Conservation (phyloP, 2,329 filamentous ascomycete genomes). For the Sporothrix sp. region DNA sequence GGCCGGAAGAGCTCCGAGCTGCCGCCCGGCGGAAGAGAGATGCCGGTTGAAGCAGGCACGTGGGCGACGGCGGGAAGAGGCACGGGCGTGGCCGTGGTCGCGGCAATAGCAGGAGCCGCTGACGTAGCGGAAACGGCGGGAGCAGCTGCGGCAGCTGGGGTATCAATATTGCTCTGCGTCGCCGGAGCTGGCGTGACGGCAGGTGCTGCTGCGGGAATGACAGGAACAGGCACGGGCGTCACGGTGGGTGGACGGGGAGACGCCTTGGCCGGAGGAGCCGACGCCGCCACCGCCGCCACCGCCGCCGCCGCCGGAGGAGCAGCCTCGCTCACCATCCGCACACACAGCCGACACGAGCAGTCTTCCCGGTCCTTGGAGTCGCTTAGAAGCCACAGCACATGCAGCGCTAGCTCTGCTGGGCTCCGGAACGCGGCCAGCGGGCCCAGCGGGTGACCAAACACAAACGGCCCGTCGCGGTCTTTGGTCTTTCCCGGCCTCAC, state of each 20-base stretch:
- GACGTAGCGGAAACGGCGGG: neutral
- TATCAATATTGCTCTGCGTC: too few relatives aligned
- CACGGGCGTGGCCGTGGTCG: neutral
- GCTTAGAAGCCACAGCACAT: slow-evolving; percentile 43
- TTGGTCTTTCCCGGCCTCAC: slow-evolving; percentile 15
- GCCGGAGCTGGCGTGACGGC: neutral
- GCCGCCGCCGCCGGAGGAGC: neutral
- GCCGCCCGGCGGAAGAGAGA: neutral
- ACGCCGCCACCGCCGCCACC: neutral
- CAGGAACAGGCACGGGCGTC: slow-evolving; percentile 2
- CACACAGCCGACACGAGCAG: slow-evolving; percentile 42
- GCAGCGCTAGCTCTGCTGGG: slow-evolving; percentile 43
- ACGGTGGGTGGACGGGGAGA: neutral
- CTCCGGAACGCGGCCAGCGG: slow-evolving; percentile 32
- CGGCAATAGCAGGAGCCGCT: too few relatives aligned
- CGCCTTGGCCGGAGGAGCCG: neutral
- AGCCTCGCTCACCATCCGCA: slow-evolving; percentile 21
- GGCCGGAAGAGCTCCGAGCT: slow-evolving; percentile 23
- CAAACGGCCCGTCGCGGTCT: slow-evolving; percentile 53
- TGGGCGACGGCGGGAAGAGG: neutral
- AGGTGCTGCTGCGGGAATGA: neutral
- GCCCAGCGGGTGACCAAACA: slow-evolving; percentile 19
- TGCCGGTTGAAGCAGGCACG: neutral
- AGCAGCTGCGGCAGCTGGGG: too few relatives aligned
- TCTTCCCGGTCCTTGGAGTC: slow-evolving; percentile 37